Evolutionary conservation across 352 stramenopile genomes (phyloP), one percentile per base, ranked within the genome.

Genomic region (Phytopythium litorale): DNA sequence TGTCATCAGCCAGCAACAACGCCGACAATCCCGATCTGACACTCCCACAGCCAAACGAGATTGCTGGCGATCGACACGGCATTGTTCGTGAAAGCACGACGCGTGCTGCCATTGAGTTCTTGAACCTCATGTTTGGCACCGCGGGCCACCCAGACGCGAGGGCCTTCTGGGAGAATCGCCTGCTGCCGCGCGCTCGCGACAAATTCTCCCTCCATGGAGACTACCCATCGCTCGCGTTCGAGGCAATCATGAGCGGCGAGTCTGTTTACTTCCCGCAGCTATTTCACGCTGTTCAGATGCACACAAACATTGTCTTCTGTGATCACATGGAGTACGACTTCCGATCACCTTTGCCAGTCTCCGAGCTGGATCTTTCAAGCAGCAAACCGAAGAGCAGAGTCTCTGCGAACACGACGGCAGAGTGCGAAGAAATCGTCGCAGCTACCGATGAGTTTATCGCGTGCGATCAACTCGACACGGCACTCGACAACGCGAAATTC

Each of bases 251-350:
- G n/a, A 73, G 58, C 15, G 78, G 81, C 12, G 73, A 78, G 4
- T 40, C 79, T 1, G 11, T 89, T 11, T 75, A 91, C 40, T 65
- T 72, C 25, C 80, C 78, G 1, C 82, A 88, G 59, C 56, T 92
- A 3, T 75, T 88, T 11, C 67, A 75, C 18, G 72, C 73, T 0
- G 56, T 90, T 2, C 72, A 86, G 60, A 63, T 62, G 38, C 80
- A 89, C 21, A 68, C 65, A 0, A 58, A 63, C 1, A 40, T 78
- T 19, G 33, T 19, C 1, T 72, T 84, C 25, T 46, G 28, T 6
- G 69, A 76, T 8, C 58, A 63, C 33, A 72, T 72, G 60, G 63
- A 64, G 30, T 78, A 76, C 53, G 79, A 73, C 43, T 81, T 88
- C 28, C 66, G 75, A 25, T 48, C 68, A 0, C 12, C 23, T 0